phyloP scores from a whole-genome alignment of 78 protist genomes.

The Fonticula alba region DNA sequence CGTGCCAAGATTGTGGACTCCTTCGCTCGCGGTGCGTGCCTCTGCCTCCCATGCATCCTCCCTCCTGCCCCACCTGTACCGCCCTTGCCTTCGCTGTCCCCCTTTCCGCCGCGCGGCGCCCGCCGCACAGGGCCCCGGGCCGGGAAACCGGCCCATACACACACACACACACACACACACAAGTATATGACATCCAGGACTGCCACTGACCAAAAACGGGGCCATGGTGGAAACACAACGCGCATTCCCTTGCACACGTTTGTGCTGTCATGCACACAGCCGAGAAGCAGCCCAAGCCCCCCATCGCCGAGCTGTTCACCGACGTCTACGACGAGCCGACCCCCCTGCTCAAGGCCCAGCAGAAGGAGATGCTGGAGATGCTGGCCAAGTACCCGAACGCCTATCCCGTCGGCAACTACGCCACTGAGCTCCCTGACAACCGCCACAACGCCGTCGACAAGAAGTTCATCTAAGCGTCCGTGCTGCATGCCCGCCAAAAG shows the following conservation, averaged over 20 bases:
- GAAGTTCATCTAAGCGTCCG: too few species aligned
- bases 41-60: too few species aligned
- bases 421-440: background rate
- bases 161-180: background rate
- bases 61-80: too few species aligned
- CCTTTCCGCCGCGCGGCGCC: background rate
- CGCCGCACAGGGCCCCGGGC: background rate
- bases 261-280: conserved; percentile 18
- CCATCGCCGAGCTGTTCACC: conserved; percentile 31
- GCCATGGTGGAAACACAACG: too few species aligned
- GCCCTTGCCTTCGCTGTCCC: too few species aligned
- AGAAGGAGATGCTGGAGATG: conserved; percentile 12
- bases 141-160: background rate
- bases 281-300: conserved; percentile 37
- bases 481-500: too few species aligned
- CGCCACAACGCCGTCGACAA: background rate
- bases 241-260: background rate
- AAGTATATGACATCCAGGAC: too few species aligned
- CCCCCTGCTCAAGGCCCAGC: conserved; percentile 8
- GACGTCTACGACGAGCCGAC: conserved; percentile 62
- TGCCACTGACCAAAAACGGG: background rate
- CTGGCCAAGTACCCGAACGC: conserved; percentile 4
- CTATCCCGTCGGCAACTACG: conserved; percentile 2
- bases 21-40: background rate
- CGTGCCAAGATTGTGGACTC: background rate